A percentile compares a stretch with the other conserved stretches of the same genome.
Evolutionary conservation across 2,329 filamentous ascomycete genomes (phyloP).

Genomic region (Stylonectria norvegica): DNA sequence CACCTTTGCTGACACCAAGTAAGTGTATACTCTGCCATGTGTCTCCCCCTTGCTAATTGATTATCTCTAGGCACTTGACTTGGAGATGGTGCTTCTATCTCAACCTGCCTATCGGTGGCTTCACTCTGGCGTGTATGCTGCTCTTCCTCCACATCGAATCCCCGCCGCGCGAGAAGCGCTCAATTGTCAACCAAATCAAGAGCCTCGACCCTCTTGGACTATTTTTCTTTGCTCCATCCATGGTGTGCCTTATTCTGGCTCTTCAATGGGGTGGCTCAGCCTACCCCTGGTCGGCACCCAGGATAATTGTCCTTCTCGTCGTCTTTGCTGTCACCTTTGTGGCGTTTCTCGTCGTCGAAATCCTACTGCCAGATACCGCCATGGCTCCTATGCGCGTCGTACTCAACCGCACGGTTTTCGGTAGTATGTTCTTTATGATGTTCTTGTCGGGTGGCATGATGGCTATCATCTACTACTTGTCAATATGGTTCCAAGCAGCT

Average conservation of each 20-base stretch:
- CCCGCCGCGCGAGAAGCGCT: not conserved
- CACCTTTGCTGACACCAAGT: not conserved
- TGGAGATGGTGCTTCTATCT: not conserved
- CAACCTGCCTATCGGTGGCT: not conserved
- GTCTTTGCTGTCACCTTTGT: conserved; percentile 7
- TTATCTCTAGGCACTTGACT: too few species aligned
- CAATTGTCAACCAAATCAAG: not conserved
- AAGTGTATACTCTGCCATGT: too few species aligned
- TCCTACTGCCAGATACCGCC: conserved; percentile 8
- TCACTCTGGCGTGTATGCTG: not conserved
- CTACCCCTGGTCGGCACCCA: not conserved
- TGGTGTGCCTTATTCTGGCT: conserved; percentile 3
- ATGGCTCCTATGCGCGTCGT: conserved; percentile 7
- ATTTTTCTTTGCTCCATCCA: conserved; percentile 1
- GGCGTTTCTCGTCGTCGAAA: conserved; percentile 6
- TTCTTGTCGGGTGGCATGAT: conserved; percentile 6
- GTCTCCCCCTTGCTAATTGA: too few species aligned
- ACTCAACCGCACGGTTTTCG: conserved; percentile 4
- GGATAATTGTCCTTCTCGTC: conserved; percentile 3
- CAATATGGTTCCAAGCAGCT: conserved; percentile 10
- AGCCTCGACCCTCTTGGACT: conserved; percentile 2
- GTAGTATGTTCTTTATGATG: conserved; percentile 5
- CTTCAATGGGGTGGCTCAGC: conserved; percentile 5
- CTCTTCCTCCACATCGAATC: not conserved
- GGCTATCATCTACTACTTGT: conserved; percentile 6